Base-by-base conservation (phyloP, 2,329 filamentous ascomycete species). In the Venturia carpophila region DNA sequence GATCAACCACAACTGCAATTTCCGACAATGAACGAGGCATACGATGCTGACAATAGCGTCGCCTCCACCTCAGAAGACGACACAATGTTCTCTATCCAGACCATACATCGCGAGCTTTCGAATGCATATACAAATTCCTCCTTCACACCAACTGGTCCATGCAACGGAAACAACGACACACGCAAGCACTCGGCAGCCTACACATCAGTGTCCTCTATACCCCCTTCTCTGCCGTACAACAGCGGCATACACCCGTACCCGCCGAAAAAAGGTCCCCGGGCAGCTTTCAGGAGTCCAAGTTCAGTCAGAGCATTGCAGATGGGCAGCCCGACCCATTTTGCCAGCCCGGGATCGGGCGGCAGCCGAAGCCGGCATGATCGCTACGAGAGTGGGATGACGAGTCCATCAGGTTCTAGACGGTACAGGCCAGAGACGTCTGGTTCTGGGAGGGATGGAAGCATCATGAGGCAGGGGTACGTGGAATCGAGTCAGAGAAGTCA, bases 241-340 rank as follows among this genome's bases (percentile, higher is more conserved):
- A 67, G 63, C 60, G 68, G 72, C 66, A 70, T 73, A 34, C 70
- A 71, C 34, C 79, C 83, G 1, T 83, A 82, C n/a, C 78, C 82
- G 27, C 83, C 87, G 64, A 80, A 81, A 9, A 84, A 83, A 9
- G 80, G 82, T 15, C 47, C 37, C 10, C 82, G 88, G 2, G 83
- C 86, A 5, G 82, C 84, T 1, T 91, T 91, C 72, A 82, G 87
- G 60, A 88, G 87, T 15, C 84, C 88, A 0, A 88, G 87, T 1
- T 86, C 85, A 15, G 84, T 90, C 9, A 84, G 85, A 62, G 86
- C 86, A 1, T 81, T 90, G 76, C 88, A 91, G 69, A 88, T 91
- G 85, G 82, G 83, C 1, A 89, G 87, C 0, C 87, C 87, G 0
- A 78, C 85, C 0, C 77, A 81, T 0, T 87, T 85, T 0, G 76